Conservation (phyloP, 805 yeast genomes). For the Grigorovia jiainica region DNA sequence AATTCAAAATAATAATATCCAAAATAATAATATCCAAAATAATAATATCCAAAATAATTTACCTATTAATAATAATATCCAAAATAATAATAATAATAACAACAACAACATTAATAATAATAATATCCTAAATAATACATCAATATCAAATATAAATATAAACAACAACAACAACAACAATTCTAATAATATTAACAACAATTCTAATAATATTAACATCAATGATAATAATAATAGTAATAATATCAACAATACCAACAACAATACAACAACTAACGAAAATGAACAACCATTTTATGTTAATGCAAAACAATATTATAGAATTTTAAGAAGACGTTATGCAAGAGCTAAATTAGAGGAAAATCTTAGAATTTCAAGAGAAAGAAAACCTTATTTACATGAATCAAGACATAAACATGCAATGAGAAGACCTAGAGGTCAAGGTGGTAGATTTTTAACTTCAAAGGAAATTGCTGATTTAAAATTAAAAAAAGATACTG, state of each 20-base stretch:
- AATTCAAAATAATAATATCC: not conserved
- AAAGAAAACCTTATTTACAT: constrained; percentile 87
- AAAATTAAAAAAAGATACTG: constrained; percentile 27
- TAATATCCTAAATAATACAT: too few species aligned
- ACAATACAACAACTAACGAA: not conserved
- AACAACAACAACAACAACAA: not conserved
- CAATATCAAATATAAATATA: not conserved
- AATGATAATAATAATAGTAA: not conserved
- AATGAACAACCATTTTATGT: constrained; percentile 90
- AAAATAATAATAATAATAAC: too few species aligned
- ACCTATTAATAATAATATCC: too few species aligned
- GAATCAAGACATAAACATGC: constrained; percentile 98
- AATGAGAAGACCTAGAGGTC: constrained; percentile 98
- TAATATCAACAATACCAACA: not conserved
- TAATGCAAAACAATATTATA: constrained; percentile 94
- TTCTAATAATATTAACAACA: not conserved
- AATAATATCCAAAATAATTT: too few species aligned
- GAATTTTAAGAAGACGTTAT: constrained; percentile 83
- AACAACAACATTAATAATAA: too few species aligned
- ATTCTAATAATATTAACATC: not conserved
- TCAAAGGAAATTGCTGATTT: constrained; percentile 72
- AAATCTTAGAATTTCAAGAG: constrained; percentile 73
- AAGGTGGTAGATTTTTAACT: constrained; percentile 93
- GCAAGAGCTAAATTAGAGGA: constrained; percentile 94
- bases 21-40: not conserved